Evolutionary conservation across 371 early-diverging fungal genomes (phyloP), one percentile per base, ranked within the genome.

Genomic region (Mortierella sp.): DNA sequence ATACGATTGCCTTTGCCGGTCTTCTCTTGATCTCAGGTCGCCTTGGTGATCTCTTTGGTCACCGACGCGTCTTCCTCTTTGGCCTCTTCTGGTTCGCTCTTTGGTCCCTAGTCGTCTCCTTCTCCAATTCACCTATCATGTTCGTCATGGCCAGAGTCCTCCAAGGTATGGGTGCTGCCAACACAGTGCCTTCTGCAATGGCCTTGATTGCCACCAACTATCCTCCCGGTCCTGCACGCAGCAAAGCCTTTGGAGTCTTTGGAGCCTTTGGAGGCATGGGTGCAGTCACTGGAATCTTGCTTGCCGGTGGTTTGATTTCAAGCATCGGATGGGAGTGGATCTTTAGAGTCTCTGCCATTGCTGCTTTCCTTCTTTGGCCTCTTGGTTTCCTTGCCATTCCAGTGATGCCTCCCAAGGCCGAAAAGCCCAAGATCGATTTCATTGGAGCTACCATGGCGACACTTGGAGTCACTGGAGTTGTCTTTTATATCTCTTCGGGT

Each of bases 61-160:
- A 68, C 51, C 72, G 71, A 46, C 52, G 57, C 15, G 53, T 71
- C 57, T 68, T 76, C 66, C 19, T 76, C 53, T 68, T 72, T 53
- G 71, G 77, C n/a, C 64, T 75, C n/a, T 75, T 75, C 50, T 75
- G 75, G 75, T 75, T 75, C 57, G 60, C 75, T 0, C 57, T 62
- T 1, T 75, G 75, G 75, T 57, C 75, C 14, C 46, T 75, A 0
- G n/a, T 75, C 18, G 75, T 75, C 45, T 69, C 70, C 19, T 75
- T 75, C 47, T 57, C 75, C 1, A 65, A 57, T 2, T 66, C 70
- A 0, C 70, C 75, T 19, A 65, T 75, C 44, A 70, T 75, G 70
- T 70, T 70, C 23, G 60, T 75, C n/a, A 58, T 76, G 16, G 53
- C 77, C 4, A 67, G 77, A 45, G 77, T 72, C 1, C 62, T 76